A percentile compares a stretch with the other conserved stretches of the same genome.
Conservation (phyloP, 768 basidiomycete species). For the Leccinum sublutescens region DNA sequence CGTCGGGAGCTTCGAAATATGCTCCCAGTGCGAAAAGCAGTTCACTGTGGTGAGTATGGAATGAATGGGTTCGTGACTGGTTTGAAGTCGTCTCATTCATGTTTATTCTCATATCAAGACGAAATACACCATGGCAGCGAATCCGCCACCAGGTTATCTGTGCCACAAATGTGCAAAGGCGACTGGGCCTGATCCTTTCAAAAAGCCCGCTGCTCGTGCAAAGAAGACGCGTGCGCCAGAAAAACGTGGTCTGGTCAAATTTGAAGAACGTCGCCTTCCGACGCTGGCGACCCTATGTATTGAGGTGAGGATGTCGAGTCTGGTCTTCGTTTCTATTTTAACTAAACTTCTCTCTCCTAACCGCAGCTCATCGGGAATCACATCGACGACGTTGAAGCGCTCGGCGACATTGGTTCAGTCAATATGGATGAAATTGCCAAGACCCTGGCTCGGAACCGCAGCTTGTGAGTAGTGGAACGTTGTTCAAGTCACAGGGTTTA, state of each 20-base stretch:
- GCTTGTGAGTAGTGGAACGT: slow-evolving; percentile 55
- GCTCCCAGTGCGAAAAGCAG: slow-evolving; percentile 77
- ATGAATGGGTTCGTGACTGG: neutral
- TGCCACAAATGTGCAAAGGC: slow-evolving; percentile 84
- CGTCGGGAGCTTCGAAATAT: slow-evolving; percentile 76
- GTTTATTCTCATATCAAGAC: slow-evolving; percentile 47
- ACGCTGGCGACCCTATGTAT: slow-evolving; percentile 81
- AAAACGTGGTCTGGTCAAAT: slow-evolving; percentile 62
- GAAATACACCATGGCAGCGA: slow-evolving; percentile 78
- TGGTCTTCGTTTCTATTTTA: neutral
- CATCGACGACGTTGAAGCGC: slow-evolving; percentile 84
- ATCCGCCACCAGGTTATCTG: slow-evolving; percentile 70
- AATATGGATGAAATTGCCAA: slow-evolving; percentile 85
- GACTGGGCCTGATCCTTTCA: slow-evolving; percentile 81
- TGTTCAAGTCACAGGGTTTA: neutral
- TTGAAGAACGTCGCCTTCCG: slow-evolving; percentile 69
- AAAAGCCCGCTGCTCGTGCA: slow-evolving; percentile 61
- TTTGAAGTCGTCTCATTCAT: neutral
- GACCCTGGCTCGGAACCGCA: slow-evolving; percentile 76
- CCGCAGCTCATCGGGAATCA: slow-evolving; percentile 74
- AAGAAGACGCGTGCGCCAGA: slow-evolving; percentile 66
- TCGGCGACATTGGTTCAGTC: slow-evolving; percentile 83
- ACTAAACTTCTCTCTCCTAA: neutral
- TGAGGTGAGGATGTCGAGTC: slow-evolving; percentile 42
- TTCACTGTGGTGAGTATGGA: slow-evolving; percentile 77